Evolutionary conservation across 2,329 filamentous ascomycete genomes (phyloP), one percentile per base, ranked within the genome.

Genomic region (Neonectria magnoliae): DNA sequence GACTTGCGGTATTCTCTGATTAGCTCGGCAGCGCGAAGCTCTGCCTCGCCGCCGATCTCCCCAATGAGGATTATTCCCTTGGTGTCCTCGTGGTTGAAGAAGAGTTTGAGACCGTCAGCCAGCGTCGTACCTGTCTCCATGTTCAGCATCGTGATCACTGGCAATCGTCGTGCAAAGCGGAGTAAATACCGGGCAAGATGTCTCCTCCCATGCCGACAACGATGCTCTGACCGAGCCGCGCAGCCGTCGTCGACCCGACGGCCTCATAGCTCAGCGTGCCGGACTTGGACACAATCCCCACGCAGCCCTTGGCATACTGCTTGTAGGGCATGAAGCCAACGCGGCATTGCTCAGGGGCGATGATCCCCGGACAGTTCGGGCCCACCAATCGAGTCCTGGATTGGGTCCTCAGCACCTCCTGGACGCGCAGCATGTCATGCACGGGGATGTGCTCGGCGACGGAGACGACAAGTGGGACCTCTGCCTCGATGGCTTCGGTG

Each of bases 241-340:
- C 89, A 65, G 89, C 84, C 7, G 90, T 92, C 25, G 92, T 89
- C 1, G 91, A 90, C 0, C 90, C 92, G 1, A 94, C 92, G 2
- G 92, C 88, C 76, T 95, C 92, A 72, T 94, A 95, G 66, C 91
- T 93, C 44, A 95, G 80, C 0, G 92, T 95, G 1, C 92, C 92
- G 0, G 91, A 93, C 75, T 93, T 94, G n/a, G 91, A 91, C 3
- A 93, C 87, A 59, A 95, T 92, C 2, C 91, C 92, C 22, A 95
- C 82, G 61, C 87, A 85, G 0, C 91, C 92, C 1, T 88, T 85
- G 1, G 59, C 65, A 27, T 80, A 81, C 68, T 81, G 79, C 31
- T 71, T 73, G 53, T 78, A 79, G 1, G 79, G 80, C 80, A 81
- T 81, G 44, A 81, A 81, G 2, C 80, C 80, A 5, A 81, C 76